These are phyloP conservation scores for Nelumbo lutea DNA, from an alignment of 164 flowering plant genomes.

Conservation along the genomic window DNA sequence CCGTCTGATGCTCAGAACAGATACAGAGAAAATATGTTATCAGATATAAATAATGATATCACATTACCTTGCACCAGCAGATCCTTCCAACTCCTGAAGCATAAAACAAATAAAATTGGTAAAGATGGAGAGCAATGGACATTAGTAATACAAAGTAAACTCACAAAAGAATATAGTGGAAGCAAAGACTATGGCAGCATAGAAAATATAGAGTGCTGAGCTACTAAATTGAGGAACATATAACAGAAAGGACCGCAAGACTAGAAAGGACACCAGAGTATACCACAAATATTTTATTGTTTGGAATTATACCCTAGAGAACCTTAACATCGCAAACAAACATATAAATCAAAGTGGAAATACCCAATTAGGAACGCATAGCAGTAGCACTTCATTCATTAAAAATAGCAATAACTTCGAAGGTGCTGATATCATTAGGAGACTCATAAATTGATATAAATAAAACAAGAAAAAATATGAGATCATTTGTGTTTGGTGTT, in stretches of 20 bases:
- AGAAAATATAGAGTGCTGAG: not conserved
- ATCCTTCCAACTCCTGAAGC: slow-evolving; percentile 25
- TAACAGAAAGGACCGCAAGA: not conserved
- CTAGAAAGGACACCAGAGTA: not conserved
- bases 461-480: too few relatives aligned
- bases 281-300: not conserved
- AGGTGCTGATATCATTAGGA: too few relatives aligned
- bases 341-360: too few relatives aligned
- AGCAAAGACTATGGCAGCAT: not conserved
- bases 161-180: not conserved
- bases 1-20: not conserved
- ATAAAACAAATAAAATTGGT: not conserved
- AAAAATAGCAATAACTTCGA: too few relatives aligned
- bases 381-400: too few relatives aligned
- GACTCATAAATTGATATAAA: too few relatives aligned
- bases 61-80: slow-evolving; percentile 28
- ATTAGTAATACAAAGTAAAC: not conserved
- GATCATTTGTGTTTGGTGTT: too few relatives aligned
- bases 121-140: not conserved
- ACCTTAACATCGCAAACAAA: too few relatives aligned
- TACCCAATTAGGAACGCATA: too few relatives aligned
- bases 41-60: not conserved
- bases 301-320: not conserved
- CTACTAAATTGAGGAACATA: not conserved
- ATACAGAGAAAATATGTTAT: not conserved